Evolutionary conservation across 1,139 yeast genomes (phyloP).

Genomic region (Candida pseudoviswanathii): DNA sequence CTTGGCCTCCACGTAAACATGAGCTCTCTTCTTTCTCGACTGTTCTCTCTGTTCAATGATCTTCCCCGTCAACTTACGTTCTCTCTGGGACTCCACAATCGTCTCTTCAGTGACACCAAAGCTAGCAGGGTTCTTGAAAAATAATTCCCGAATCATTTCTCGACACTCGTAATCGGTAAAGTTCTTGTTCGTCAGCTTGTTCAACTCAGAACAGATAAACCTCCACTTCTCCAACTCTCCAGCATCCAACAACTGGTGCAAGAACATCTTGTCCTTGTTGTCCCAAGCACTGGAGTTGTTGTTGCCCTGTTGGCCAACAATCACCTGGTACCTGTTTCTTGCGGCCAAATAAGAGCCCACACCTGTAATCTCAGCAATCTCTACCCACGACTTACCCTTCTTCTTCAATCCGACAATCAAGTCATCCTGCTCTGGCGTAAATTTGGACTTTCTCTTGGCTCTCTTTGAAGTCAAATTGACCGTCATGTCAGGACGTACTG

Average conservation of each 20-base stretch:
- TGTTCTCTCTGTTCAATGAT: slow-evolving; percentile 31
- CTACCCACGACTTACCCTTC: slow-evolving; percentile 72
- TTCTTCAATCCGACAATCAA: slow-evolving; percentile 62
- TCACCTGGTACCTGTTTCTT: slow-evolving; percentile 75
- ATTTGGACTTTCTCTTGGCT: slow-evolving; percentile 64
- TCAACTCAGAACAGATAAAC: slow-evolving; percentile 61
- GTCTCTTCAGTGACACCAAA: slow-evolving; percentile 59
- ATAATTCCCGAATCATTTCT: slow-evolving; percentile 53
- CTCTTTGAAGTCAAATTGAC: slow-evolving; percentile 43
- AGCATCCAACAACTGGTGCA: slow-evolving; percentile 59
- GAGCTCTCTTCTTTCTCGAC: slow-evolving; percentile 15
- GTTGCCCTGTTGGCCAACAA: slow-evolving; percentile 84
- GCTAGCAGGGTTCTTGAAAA: slow-evolving; percentile 55
- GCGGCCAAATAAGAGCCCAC: slow-evolving; percentile 76
- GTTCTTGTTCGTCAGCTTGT: slow-evolving; percentile 57
- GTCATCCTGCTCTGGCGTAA: slow-evolving; percentile 68
- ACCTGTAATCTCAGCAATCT: slow-evolving; percentile 66
- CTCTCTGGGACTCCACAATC: slow-evolving; percentile 40
- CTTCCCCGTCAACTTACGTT: slow-evolving; percentile 40
- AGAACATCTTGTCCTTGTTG: slow-evolving; percentile 52
- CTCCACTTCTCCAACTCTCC: slow-evolving; percentile 77
- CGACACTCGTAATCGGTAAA: slow-evolving; percentile 60
- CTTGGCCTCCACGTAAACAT: slow-evolving; percentile 1
- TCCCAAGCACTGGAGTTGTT: slow-evolving; percentile 68
- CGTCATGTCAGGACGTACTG: slow-evolving; percentile 33